These are phyloP conservation scores for Nematocida sp. DNA, from an alignment of 371 early-diverging fungal genomes.

Conservation along the genomic window DNA sequence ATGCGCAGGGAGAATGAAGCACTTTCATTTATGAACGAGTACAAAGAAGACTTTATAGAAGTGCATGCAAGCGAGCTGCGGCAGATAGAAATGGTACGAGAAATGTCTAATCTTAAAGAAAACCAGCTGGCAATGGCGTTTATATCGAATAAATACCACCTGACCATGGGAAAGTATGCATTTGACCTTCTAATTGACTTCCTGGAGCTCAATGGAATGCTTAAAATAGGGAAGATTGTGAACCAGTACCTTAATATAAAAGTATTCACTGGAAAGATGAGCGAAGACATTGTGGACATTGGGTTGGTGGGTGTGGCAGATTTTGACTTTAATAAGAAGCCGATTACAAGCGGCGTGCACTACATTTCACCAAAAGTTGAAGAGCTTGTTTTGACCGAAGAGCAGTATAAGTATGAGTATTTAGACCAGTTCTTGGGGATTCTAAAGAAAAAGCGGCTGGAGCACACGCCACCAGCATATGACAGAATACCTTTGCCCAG, in stretches of 20 bases:
- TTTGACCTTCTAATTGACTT: conserved; percentile 85
- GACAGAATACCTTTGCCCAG: conserved; percentile 49
- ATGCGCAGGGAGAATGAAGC: conserved; percentile 71
- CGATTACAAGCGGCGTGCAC: conserved; percentile 61
- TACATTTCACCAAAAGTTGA: conserved; percentile 67
- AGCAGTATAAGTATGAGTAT: conserved; percentile 75
- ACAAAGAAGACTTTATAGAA: conserved; percentile 75
- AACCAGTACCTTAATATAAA: conserved; percentile 86
- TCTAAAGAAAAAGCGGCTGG: conserved; percentile 70
- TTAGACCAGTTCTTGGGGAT: conserved; percentile 76
- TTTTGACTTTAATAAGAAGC: conserved; percentile 53
- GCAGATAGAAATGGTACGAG: conserved; percentile 72
- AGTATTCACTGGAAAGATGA: conserved; percentile 70
- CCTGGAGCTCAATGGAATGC: conserved; percentile 82
- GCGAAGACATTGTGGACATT: conserved; percentile 64
- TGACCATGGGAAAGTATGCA: conserved; percentile 81
- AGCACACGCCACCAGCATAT: conserved; percentile 47
- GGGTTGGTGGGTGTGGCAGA: conserved; percentile 58
- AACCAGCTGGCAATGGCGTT: conserved; percentile 78
- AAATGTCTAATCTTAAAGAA: conserved; percentile 76
- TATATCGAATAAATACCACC: conserved; percentile 79
- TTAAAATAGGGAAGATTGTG: conserved; percentile 81
- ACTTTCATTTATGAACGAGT: conserved; percentile 76
- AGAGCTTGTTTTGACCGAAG: conserved; percentile 74
- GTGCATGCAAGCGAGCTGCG: conserved; percentile 73